Percentiles rank a stretch among this genome's conserved stretches.
phyloP scores from a whole-genome alignment of 768 basidiomycete species.

The Podaxis mareebaensis region DNA sequence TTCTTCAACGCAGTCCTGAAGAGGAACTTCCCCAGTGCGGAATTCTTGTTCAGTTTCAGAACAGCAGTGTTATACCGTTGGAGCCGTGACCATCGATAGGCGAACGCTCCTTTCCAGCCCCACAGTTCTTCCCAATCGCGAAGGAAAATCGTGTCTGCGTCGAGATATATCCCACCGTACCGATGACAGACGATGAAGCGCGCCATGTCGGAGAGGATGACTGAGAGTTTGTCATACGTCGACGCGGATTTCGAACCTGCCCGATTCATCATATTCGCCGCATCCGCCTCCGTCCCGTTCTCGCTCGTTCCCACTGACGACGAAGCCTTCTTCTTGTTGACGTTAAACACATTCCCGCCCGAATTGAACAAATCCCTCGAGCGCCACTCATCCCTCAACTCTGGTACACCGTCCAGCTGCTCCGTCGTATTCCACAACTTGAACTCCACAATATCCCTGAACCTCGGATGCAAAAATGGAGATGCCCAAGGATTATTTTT shows the following conservation, averaged over 20 bases:
- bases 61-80: constrained; percentile 97
- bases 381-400: constrained; percentile 91
- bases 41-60: constrained; percentile 88
- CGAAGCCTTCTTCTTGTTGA: constrained; percentile 33
- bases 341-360: constrained; percentile 72
- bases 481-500: constrained; percentile 91
- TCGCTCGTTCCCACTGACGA: neutral
- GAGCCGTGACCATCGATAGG: constrained; percentile 93
- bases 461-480: constrained; percentile 91
- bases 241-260: constrained; percentile 84
- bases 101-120: constrained; percentile 96
- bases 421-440: constrained; percentile 99
- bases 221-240: constrained; percentile 87
- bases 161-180: constrained; percentile 95
- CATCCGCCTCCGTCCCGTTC: constrained; percentile 21
- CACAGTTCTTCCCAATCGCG: constrained; percentile 99
- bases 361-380: constrained; percentile 85
- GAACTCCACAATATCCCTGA: constrained; percentile 91
- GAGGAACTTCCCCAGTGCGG: constrained; percentile 89
- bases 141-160: constrained; percentile 93
- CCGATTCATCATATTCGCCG: constrained; percentile 56
- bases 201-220: constrained; percentile 95
- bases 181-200: constrained; percentile 97
- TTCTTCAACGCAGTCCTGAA: constrained; percentile 96
- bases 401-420: constrained; percentile 88